phyloP scores from a whole-genome alignment of 805 yeast genomes.

The Clavispora santaluciae region DNA sequence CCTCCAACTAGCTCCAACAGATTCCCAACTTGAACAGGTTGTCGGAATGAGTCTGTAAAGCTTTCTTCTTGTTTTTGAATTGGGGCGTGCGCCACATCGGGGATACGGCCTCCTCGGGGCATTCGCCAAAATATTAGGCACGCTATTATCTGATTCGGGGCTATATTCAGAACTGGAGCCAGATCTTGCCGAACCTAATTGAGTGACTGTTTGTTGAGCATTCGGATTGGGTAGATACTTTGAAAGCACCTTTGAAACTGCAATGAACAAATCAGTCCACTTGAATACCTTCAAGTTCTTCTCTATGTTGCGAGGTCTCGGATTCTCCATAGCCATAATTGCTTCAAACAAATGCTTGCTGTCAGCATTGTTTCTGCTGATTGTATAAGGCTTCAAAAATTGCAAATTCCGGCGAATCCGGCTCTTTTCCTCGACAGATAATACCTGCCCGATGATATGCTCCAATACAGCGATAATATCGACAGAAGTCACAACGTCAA shows the following conservation, averaged over 20 bases:
- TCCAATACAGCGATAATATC: conserved; percentile 58
- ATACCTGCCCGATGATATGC: conserved; percentile 48
- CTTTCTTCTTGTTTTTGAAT: not conserved
- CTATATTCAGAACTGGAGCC: not conserved
- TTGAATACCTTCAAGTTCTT: conserved; percentile 64
- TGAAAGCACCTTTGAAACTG: conserved; percentile 51
- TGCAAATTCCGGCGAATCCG: conserved; percentile 64
- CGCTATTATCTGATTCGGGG: no score
- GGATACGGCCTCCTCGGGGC: not conserved
- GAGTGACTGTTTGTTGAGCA: not conserved
- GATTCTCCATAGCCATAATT: conserved; percentile 58
- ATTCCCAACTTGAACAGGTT: not conserved
- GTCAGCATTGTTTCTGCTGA: conserved; percentile 41
- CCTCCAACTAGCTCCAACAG: not conserved
- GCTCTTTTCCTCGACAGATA: conserved; percentile 65
- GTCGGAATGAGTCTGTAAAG: no score
- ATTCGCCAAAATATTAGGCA: no score
- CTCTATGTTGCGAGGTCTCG: conserved; percentile 65
- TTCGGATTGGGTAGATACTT: conserved; percentile 41
- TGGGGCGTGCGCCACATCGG: not conserved
- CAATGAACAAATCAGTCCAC: conserved; percentile 51
- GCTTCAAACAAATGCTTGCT: conserved; percentile 19
- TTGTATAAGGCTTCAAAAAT: conserved; percentile 55
- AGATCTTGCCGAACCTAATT: no score
- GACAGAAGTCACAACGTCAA: conserved; percentile 57